phyloP scores from a whole-genome alignment of 2,329 filamentous ascomycete species.

The Aureobasidium sp. region DNA sequence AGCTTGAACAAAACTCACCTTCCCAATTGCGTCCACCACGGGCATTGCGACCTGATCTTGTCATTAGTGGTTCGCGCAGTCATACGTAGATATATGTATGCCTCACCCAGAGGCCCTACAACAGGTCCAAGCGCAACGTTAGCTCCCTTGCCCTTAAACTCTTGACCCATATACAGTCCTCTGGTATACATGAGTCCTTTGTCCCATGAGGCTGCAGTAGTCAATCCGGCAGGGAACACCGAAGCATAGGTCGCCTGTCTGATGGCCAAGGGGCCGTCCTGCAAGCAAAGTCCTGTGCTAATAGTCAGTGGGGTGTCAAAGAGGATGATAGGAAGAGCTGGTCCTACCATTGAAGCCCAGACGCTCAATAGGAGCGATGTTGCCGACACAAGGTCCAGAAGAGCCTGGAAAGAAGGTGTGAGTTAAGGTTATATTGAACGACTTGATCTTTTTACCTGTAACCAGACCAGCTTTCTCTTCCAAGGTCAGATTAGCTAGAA shows the following conservation, averaged over 20 bases:
- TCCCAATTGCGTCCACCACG: slow-evolving; percentile 24
- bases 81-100: background rate
- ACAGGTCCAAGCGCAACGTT: slow-evolving; percentile 50
- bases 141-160: slow-evolving; percentile 28
- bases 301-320: background rate
- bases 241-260: slow-evolving; percentile 30
- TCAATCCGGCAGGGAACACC: slow-evolving; percentile 32
- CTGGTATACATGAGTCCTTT: slow-evolving; percentile 25
- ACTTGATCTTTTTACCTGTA: slow-evolving; percentile 12
- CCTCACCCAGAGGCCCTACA: slow-evolving; percentile 31
- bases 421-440: background rate
- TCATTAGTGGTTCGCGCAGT: background rate
- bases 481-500: slow-evolving; percentile 17
- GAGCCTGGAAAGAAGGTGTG: background rate
- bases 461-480: slow-evolving; percentile 19
- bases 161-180: slow-evolving; percentile 24
- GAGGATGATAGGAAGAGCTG: background rate
- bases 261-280: slow-evolving; percentile 33
- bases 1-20: slow-evolving; percentile 18
- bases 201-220: slow-evolving; percentile 32
- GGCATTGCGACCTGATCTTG: background rate
- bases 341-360: slow-evolving; percentile 21
- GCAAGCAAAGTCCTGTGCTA: slow-evolving; percentile 26
- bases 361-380: slow-evolving; percentile 39
- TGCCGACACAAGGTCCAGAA: slow-evolving; percentile 44